Conservation (phyloP, 2,329 filamentous ascomycete species). For the Arthrinium puccinioides region DNA sequence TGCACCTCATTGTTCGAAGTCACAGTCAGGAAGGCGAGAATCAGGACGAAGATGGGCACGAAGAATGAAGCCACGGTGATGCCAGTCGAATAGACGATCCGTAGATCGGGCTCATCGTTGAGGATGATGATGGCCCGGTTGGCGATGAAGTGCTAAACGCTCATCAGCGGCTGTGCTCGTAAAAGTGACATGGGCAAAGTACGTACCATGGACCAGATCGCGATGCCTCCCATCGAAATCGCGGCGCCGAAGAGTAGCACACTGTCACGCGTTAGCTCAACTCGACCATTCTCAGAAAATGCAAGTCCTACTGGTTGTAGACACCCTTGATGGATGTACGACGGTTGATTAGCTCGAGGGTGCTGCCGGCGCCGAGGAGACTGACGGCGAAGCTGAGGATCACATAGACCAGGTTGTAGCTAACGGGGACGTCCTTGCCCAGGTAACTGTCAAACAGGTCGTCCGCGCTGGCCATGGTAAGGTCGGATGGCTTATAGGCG, state of each 20-base stretch:
- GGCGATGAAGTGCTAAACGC: constrained; percentile 76
- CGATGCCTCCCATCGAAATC: constrained; percentile 65
- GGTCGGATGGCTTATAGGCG: no score
- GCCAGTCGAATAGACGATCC: constrained; percentile 65
- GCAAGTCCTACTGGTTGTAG: constrained; percentile 47
- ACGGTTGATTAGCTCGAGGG: constrained; percentile 74
- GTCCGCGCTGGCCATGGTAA: neutral
- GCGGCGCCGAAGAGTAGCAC: constrained; percentile 57
- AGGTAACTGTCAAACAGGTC: neutral
- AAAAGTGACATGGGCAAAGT: no score
- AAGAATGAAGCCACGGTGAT: constrained; percentile 75
- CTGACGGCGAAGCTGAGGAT: constrained; percentile 71
- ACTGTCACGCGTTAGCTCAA: constrained; percentile 5
- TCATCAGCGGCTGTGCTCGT: no score
- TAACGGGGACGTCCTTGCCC: neutral
- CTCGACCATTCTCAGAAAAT: no score
- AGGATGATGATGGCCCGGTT: constrained; percentile 71
- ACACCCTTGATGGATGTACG: constrained; percentile 61
- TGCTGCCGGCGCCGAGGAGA: constrained; percentile 68
- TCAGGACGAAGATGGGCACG: constrained; percentile 67
- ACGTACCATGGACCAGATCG: constrained; percentile 64
- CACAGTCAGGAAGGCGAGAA: constrained; percentile 64
- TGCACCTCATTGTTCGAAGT: constrained; percentile 42
- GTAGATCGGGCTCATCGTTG: constrained; percentile 51
- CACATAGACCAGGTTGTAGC: constrained; percentile 54